Conservation (phyloP, 2,329 filamentous ascomycete species). For the Chrysoporthe cubensis region DNA sequence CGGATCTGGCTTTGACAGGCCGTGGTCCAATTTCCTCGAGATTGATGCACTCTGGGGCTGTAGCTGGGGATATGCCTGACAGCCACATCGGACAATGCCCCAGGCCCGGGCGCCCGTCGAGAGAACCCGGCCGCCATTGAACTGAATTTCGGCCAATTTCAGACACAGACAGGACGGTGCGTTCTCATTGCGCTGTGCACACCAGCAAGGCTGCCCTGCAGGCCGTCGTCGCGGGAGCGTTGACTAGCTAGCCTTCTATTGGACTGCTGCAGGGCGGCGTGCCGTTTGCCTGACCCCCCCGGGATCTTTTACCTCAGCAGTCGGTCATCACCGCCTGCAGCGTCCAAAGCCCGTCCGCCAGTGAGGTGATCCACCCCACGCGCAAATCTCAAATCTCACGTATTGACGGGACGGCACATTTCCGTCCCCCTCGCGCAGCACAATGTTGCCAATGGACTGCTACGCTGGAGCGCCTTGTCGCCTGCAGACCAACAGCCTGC, state of each 20-base stretch:
- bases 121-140: not conserved
- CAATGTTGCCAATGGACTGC: slow-evolving; percentile 12
- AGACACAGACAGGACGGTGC: not conserved
- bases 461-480: not conserved
- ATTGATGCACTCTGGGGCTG: slow-evolving; percentile 19
- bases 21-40: slow-evolving; percentile 21
- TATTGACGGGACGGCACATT: slow-evolving; percentile 3
- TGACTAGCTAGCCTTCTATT: slow-evolving; percentile 4
- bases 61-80: slow-evolving; percentile 27
- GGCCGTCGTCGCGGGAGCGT: not conserved
- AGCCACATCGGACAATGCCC: slow-evolving; percentile 2
- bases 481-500: not conserved
- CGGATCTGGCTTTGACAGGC: slow-evolving; percentile 5
- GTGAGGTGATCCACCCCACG: slow-evolving; percentile 8
- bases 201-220: not conserved
- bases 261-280: not conserved
- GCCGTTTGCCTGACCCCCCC: not conserved
- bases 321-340: slow-evolving; percentile 14
- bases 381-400: slow-evolving; percentile 1
- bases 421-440: slow-evolving; percentile 7
- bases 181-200: not conserved
- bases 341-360: not conserved
- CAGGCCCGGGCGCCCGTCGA: not conserved
- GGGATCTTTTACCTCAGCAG: slow-evolving; percentile 4
- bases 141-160: not conserved